Base-by-base conservation (phyloP, 1,284 basidiomycete species). In the Moniliophthora roreri region DNA sequence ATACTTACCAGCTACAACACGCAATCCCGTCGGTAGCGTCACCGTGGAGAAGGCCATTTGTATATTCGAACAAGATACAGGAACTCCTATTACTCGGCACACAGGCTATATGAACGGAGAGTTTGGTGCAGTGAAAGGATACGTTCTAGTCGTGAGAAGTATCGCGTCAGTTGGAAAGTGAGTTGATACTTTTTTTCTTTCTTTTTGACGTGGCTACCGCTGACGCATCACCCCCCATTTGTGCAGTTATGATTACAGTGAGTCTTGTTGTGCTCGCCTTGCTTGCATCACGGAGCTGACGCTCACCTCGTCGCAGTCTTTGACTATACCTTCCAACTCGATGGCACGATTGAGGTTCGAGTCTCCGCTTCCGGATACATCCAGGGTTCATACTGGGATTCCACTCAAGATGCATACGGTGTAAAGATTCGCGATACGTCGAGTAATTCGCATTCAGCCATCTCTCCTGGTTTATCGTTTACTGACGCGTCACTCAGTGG, bases 291-390 rank as follows among this genome's bases (percentile, higher is more conserved):
- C n/a, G 8, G n/a, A 8, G n/a, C 8, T n/a, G n/a, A 40, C 5
- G 38, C 6, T n/a, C n/a, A 15, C 8, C 26, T 20, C 54, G 3
- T 18, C 7, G 26, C 8, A 26, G 6, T 78, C 74, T 86, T 85
- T 61, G 82, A 87, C 60, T 87, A 87, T 62, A 79, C 77, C 2
- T 86, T 87, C 73, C 77, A 82, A 54, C 66, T 84, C 10, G 85
- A 87, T 58, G 84, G 85, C 2, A 83, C 82, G 4, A 78, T 87
- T 24, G 84, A 87, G 65, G 80, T 85, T 23, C 73, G 80, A 1
- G 46, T 88, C 15, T 84, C 82, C 10, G 85, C 85, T 0, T 85
- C 82, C 4, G 85, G 85, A 4, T 88, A 87, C 62, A 70, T 87
- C 48, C 85, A 86, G 68, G 82, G 79, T 54, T 80, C 76, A 10